Evolutionary conservation across 2,329 filamentous ascomycete species (phyloP).

Genomic region (Didymosphaeria variabile): DNA sequence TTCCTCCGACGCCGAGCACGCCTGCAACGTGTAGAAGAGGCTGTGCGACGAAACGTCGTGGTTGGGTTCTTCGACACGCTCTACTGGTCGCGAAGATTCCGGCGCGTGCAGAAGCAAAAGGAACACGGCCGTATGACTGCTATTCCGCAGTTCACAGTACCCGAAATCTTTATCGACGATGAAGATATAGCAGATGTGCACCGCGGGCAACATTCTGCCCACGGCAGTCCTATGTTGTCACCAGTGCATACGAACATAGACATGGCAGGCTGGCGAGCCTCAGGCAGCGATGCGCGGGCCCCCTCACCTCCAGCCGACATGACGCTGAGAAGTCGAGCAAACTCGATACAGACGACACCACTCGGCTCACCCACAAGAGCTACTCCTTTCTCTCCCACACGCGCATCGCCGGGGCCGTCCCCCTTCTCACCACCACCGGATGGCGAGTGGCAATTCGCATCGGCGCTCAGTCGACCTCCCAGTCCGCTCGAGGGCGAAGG

Average conservation of each 20-base stretch:
- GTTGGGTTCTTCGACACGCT: constrained; percentile 95
- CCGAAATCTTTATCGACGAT: constrained; percentile 90
- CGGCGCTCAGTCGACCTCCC: constrained; percentile 51
- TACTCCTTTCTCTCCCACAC: constrained; percentile 29
- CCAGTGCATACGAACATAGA: constrained; percentile 38
- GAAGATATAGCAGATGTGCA: constrained; percentile 63
- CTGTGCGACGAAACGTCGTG: constrained; percentile 88
- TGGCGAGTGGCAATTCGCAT: constrained; percentile 58
- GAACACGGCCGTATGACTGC: constrained; percentile 76
- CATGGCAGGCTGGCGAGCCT: constrained; percentile 35
- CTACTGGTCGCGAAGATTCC: constrained; percentile 87
- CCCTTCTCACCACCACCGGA: constrained; percentile 42
- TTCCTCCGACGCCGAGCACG: constrained; percentile 90
- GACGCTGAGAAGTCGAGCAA: constrained; percentile 44
- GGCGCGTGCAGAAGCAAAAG: constrained; percentile 76
- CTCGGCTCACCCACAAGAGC: constrained; percentile 43
- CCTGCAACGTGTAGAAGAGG: constrained; percentile 92
- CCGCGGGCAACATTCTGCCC: constrained; percentile 46
- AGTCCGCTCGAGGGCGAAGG: constrained; percentile 45
- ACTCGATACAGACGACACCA: constrained; percentile 51
- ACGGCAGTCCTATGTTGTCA: constrained; percentile 45
- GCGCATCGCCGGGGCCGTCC: constrained; percentile 34
- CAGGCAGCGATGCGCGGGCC: constrained; percentile 34
- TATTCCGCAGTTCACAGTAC: constrained; percentile 82
- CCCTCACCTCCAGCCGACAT: constrained; percentile 44